Evolutionary conservation across 345 rosid species (phyloP).

Genomic region (Pugionium dolabratum): DNA sequence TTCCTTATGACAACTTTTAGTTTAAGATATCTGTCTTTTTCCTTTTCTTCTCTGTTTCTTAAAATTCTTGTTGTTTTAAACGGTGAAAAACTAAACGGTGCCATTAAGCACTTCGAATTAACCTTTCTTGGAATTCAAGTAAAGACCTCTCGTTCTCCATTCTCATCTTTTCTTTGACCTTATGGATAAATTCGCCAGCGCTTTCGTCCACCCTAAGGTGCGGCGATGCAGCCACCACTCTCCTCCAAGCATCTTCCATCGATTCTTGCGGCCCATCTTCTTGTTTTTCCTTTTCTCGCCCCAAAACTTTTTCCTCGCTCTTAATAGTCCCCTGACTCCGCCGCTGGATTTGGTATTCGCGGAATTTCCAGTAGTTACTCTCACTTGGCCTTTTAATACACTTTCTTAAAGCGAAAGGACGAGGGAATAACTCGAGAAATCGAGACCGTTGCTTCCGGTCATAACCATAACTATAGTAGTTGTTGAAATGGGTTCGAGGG

Average conservation of each 20-base stretch:
- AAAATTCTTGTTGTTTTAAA: too few species aligned
- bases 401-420: conserved; percentile 3
- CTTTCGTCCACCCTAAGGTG: conserved; percentile 72
- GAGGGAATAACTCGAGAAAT: conserved; percentile 40
- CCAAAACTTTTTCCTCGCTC: neutral
- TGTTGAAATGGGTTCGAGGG: conserved; percentile 12
- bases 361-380: conserved; percentile 24
- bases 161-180: conserved; percentile 54
- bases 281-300: neutral
- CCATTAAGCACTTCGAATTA: conserved; percentile 49
- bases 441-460: neutral
- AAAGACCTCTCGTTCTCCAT: conserved; percentile 59
- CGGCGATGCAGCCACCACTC: conserved; percentile 63
- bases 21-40: too few species aligned
- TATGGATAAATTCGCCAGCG: conserved; percentile 64
- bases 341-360: conserved; percentile 27
- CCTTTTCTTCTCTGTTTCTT: too few species aligned
- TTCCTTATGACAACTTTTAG: too few species aligned
- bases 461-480: neutral
- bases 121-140: conserved; percentile 63
- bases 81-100: too few species aligned
- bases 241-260: conserved; percentile 75
- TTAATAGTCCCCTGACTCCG: conserved; percentile 6
- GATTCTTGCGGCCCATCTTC: conserved; percentile 34
- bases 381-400: conserved; percentile 12